phyloP scores from a whole-genome alignment of 2,329 filamentous ascomycete genomes.

The Colletotrichum sp. region DNA sequence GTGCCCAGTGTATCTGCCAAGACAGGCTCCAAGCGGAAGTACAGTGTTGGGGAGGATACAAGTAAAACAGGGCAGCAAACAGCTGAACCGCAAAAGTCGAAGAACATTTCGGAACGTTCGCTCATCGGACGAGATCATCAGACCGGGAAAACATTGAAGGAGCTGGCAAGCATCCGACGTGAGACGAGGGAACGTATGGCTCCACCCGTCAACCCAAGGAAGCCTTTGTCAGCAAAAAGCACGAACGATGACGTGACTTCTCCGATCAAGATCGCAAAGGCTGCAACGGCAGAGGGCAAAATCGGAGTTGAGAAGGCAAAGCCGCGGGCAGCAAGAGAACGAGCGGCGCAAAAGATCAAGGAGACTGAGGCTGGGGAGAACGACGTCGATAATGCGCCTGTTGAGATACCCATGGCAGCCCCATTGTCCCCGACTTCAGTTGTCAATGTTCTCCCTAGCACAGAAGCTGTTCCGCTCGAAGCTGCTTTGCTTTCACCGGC shows the following conservation, averaged over 20 bases:
- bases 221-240: slow-evolving; percentile 61
- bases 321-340: slow-evolving; percentile 26
- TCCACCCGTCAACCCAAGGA: slow-evolving; percentile 40
- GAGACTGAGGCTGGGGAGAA: slow-evolving; percentile 14
- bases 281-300: slow-evolving; percentile 24
- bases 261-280: slow-evolving; percentile 56
- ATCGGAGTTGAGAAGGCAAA: slow-evolving; percentile 32
- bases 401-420: background rate
- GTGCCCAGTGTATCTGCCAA: slow-evolving; percentile 34
- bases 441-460: slow-evolving; percentile 18
- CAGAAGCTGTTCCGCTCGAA: slow-evolving; percentile 40
- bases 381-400: background rate
- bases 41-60: slow-evolving; percentile 59
- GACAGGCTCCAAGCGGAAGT: slow-evolving; percentile 63
- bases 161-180: slow-evolving; percentile 45
- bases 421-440: slow-evolving; percentile 7
- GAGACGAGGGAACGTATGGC: slow-evolving; percentile 40
- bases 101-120: slow-evolving; percentile 26
- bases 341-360: slow-evolving; percentile 34
- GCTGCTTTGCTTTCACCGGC: slow-evolving; percentile 49
- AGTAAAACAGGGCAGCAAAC: slow-evolving; percentile 22
- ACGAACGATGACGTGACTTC: slow-evolving; percentile 65
- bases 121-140: slow-evolving; percentile 30
- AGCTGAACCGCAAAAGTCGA: slow-evolving; percentile 31
- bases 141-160: slow-evolving; percentile 50